These are phyloP conservation scores for Phyllosticta citriasiana DNA, from an alignment of 2,329 filamentous ascomycete genomes.

Conservation along the genomic window DNA sequence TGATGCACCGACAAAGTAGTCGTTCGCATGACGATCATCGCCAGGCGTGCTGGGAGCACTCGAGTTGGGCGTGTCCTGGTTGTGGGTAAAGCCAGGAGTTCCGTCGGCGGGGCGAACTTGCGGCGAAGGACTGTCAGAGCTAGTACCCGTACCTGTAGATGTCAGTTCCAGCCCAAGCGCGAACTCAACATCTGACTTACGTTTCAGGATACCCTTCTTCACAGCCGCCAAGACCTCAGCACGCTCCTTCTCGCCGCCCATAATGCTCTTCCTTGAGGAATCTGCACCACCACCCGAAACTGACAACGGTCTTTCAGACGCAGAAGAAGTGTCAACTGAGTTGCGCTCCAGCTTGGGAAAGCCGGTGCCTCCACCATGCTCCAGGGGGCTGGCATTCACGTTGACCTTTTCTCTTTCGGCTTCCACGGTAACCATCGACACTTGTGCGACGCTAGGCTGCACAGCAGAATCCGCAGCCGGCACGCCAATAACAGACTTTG, in stretches of 20 bases:
- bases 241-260: conserved; percentile 81
- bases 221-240: conserved; percentile 87
- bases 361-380: conserved; percentile 62
- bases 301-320: conserved; percentile 35
- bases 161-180: conserved; percentile 9
- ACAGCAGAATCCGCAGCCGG: conserved; percentile 59
- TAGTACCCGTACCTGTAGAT: conserved; percentile 40
- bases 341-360: conserved; percentile 80
- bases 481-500: conserved; percentile 80
- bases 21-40: conserved; percentile 56
- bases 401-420: conserved; percentile 80
- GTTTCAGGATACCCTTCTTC: conserved; percentile 91
- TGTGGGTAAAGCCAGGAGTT: conserved; percentile 34
- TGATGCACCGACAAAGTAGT: conserved; percentile 77
- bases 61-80: conserved; percentile 70
- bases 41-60: conserved; percentile 81
- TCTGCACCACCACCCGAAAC: conserved; percentile 39
- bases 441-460: conserved; percentile 65
- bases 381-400: conserved; percentile 58
- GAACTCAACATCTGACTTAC: conserved; percentile 41
- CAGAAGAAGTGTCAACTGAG: conserved; percentile 55
- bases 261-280: conserved; percentile 69
- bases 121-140: conserved; percentile 59
- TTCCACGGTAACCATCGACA: conserved; percentile 93
- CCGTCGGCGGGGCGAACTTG: conserved; percentile 52